Evolutionary conservation across 805 yeast genomes (phyloP).

Genomic region (Yarrowia alimentaria): DNA sequence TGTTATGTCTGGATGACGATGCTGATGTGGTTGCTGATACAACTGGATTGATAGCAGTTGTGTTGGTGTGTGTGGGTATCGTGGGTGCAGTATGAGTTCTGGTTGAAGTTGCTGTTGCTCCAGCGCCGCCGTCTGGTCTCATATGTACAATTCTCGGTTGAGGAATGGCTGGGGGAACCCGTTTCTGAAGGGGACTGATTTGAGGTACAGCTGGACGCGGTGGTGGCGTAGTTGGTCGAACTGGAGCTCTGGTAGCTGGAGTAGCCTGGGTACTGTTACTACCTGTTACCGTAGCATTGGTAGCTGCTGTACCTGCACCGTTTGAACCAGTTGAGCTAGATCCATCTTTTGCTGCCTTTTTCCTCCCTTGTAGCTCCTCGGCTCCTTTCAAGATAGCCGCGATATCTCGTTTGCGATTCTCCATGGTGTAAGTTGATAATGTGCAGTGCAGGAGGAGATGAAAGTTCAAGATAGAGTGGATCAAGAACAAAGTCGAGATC

Average conservation of each 20-base stretch:
- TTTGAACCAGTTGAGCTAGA: no score
- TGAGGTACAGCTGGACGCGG: not conserved
- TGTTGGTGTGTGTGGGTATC: not conserved
- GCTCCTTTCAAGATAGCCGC: constrained; percentile 7
- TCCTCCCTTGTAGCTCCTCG: constrained; percentile 3
- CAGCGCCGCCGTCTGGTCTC: not conserved
- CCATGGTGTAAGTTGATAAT: not conserved
- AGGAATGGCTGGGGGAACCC: constrained; percentile 16
- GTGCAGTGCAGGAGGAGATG: constrained; percentile 7
- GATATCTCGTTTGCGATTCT: constrained; percentile 14
- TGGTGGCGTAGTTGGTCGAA: not conserved
- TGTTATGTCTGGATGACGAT: not conserved
- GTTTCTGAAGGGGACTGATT: constrained; percentile 8
- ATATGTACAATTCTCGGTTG: constrained; percentile 19
- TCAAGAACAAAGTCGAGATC: no score
- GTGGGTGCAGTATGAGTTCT: not conserved
- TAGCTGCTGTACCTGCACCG: no score
- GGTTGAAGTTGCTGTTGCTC: not conserved
- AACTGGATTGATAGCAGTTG: no score
- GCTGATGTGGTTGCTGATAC: not conserved
- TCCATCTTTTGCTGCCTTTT: constrained; percentile 7
- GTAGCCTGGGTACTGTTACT: no score
- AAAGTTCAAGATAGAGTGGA: constrained; percentile 33
- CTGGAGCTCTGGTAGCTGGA: not conserved
- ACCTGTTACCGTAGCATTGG: no score